Conservation (phyloP, 306 rosid species). For the Prunus campanulata region DNA sequence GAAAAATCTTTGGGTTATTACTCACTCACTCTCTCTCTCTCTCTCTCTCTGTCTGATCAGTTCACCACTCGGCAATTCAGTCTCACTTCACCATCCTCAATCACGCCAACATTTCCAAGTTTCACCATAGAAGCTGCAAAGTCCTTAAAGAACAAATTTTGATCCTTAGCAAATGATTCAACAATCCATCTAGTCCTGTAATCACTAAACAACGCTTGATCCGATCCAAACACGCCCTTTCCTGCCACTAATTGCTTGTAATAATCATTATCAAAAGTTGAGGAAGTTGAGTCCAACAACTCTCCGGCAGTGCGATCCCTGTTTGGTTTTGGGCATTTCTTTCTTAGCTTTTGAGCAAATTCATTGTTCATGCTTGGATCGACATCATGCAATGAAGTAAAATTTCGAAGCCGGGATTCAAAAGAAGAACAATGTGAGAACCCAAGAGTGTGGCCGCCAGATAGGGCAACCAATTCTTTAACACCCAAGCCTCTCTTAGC, state of each 20-base stretch:
- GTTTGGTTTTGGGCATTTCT: conserved; percentile 48
- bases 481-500: conserved; percentile 56
- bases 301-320: conserved; percentile 45
- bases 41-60: conserved; percentile 21
- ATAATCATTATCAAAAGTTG: conserved; percentile 69
- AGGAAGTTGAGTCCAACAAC: conserved; percentile 61
- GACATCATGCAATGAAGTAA: conserved; percentile 40
- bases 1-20: not conserved
- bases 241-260: conserved; percentile 47
- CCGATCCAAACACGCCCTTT: conserved; percentile 62
- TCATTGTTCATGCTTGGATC: conserved; percentile 53
- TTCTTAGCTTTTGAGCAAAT: conserved; percentile 41
- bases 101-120: conserved; percentile 56
- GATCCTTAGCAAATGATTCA: conserved; percentile 62
- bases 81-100: conserved; percentile 56
- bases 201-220: conserved; percentile 59
- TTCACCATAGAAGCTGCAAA: conserved; percentile 66
- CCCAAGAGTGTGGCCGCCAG: conserved; percentile 78
- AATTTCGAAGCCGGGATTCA: conserved; percentile 41
- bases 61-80: conserved; percentile 50
- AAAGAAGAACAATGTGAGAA: conserved; percentile 71
- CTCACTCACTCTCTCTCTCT: not conserved
- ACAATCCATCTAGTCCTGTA: conserved; percentile 62
- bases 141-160: conserved; percentile 51
- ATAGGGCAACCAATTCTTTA: conserved; percentile 68